Percentiles rank a stretch among this genome's conserved stretches.
Conservation (phyloP, 164 flowering plant genomes). For the Piper betle region DNA sequence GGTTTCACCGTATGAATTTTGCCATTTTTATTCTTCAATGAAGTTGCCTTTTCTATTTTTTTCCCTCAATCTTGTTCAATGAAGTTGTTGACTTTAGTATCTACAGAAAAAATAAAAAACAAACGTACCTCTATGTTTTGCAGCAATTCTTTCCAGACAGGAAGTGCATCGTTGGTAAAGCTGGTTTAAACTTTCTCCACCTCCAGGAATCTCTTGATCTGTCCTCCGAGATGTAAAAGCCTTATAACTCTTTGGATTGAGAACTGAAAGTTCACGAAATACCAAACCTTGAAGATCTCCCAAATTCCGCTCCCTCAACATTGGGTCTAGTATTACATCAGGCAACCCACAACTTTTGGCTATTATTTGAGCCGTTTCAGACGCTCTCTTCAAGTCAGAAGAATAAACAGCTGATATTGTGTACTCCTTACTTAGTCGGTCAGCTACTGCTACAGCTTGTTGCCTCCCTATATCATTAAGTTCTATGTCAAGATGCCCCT, state of each 20-base stretch:
- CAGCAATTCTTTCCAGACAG: conserved; percentile 27
- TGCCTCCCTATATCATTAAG: conserved; percentile 74
- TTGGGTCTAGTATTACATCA: conserved; percentile 68
- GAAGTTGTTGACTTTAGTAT: not conserved
- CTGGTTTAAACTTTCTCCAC: conserved; percentile 35
- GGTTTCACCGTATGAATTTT: no score
- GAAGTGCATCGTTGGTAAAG: conserved; percentile 8
- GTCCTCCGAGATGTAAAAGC: conserved; percentile 43
- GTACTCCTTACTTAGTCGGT: conserved; percentile 49
- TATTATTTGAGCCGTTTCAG: conserved; percentile 70
- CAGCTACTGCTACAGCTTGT: conserved; percentile 77
- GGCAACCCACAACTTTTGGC: conserved; percentile 47
- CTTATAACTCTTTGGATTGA: conserved; percentile 37
- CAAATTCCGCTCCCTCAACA: conserved; percentile 63
- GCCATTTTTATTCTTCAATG: not conserved
- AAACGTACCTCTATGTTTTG: conserved; percentile 55
- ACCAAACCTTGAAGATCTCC: conserved; percentile 87
- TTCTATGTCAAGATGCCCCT: conserved; percentile 84
- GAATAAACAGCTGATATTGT: conserved; percentile 61
- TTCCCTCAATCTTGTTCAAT: no score
- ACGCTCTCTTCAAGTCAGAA: conserved; percentile 84
- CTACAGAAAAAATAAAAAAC: not conserved
- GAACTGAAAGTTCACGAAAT: conserved; percentile 33
- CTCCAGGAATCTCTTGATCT: conserved; percentile 80
- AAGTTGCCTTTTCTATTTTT: not conserved